Conservation (phyloP, 2,329 filamentous ascomycete species). For the Esteya vermicola region DNA sequence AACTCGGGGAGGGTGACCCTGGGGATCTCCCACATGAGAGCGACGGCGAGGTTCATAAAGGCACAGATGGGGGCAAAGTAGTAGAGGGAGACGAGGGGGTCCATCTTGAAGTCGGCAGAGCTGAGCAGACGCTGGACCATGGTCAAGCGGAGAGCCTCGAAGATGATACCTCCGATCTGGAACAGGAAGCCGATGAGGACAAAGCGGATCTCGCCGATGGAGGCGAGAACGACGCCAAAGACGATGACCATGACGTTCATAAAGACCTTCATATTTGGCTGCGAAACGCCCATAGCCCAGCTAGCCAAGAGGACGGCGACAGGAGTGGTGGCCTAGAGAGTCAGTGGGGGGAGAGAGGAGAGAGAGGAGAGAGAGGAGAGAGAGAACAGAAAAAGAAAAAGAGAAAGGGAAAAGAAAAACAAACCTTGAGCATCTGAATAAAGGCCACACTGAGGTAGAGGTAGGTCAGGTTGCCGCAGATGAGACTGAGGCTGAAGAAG, state of each 20-base stretch:
- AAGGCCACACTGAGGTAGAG: constrained; percentile 91
- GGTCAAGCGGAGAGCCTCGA: constrained; percentile 70
- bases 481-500: constrained; percentile 92
- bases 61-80: constrained; percentile 81
- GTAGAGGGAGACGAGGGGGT: constrained; percentile 76
- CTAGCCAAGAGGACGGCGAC: constrained; percentile 83
- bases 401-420: not conserved
- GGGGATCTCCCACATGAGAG: constrained; percentile 61
- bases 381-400: too few species aligned
- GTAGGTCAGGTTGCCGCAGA: constrained; percentile 92
- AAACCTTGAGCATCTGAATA: constrained; percentile 96
- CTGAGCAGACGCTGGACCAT: constrained; percentile 74
- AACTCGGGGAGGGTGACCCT: constrained; percentile 55
- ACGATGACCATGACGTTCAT: constrained; percentile 93
- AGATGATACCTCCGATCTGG: constrained; percentile 65
- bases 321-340: constrained; percentile 70
- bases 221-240: constrained; percentile 85
- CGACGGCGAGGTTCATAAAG: constrained; percentile 62
- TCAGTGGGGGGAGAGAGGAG: too few species aligned
- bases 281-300: constrained; percentile 74
- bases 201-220: constrained; percentile 91
- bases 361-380: not conserved
- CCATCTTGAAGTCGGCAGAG: constrained; percentile 82
- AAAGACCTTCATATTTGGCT: constrained; percentile 74
- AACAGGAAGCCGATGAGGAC: constrained; percentile 65